Conservation (phyloP, 2,329 filamentous ascomycete species). For the Ceratocystis cubensis region DNA sequence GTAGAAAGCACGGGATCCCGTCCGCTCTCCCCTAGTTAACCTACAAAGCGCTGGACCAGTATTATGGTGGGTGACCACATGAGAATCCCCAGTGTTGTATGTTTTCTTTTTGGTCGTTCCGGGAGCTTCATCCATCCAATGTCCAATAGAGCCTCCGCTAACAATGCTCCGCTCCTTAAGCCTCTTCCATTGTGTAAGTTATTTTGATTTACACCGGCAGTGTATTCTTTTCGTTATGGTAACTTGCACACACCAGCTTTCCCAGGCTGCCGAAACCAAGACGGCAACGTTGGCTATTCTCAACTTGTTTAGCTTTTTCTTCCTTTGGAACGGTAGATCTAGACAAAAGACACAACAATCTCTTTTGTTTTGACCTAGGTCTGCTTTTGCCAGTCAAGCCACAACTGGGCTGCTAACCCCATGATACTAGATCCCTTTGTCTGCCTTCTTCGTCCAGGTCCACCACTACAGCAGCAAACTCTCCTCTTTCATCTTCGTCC, state of each 20-base stretch:
- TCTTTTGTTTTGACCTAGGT: not conserved
- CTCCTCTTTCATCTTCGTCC: conserved; percentile 42
- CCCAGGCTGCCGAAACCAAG: not conserved
- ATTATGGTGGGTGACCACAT: not conserved
- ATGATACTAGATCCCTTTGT: conserved; percentile 41
- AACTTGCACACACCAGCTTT: not conserved
- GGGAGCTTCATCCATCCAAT: not conserved
- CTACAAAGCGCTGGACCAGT: not conserved
- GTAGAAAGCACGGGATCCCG: not conserved
- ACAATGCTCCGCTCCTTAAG: not conserved
- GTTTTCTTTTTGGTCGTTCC: not conserved
- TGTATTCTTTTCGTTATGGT: not conserved
- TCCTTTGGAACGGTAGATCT: not conserved
- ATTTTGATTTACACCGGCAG: too few species aligned
- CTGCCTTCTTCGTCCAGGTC: conserved; percentile 41
- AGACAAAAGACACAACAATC: not conserved
- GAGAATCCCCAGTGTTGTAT: not conserved
- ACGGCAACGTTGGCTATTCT: not conserved
- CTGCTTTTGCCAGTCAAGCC: not conserved
- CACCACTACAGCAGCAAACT: conserved; percentile 42
- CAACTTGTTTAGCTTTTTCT: not conserved
- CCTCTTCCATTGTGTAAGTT: too few species aligned
- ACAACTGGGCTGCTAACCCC: conserved; percentile 25
- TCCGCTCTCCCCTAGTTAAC: not conserved
- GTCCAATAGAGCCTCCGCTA: not conserved